Conservation (phyloP, 129 eudicot species). For the Flaveria robusta region DNA sequence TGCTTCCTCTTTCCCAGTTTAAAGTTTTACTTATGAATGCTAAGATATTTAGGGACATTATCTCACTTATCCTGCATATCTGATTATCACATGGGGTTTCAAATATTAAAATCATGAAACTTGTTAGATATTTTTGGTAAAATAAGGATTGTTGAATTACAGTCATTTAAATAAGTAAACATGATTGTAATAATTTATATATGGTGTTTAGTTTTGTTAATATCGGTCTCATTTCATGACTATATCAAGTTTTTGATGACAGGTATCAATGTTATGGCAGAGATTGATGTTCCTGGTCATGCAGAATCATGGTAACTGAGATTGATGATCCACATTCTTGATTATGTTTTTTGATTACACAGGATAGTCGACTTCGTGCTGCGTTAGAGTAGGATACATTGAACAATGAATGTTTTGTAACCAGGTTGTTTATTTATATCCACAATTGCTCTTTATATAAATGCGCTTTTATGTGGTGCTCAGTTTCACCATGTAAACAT, state of each 20-base stretch:
- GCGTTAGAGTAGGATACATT: neutral
- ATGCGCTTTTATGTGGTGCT: neutral
- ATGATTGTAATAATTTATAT: neutral
- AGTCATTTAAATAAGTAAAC: neutral
- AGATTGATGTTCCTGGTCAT: constrained; percentile 98
- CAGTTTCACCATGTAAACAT: neutral
- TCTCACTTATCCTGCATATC: neutral
- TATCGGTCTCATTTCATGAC: constrained; percentile 15
- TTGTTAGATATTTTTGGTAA: constrained; percentile 15
- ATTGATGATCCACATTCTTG: neutral
- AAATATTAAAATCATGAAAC: neutral
- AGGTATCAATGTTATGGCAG: constrained; percentile 98
- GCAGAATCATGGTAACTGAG: constrained; percentile 84
- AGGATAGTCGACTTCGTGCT: neutral
- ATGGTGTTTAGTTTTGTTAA: constrained; percentile 2
- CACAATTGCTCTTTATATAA: neutral
- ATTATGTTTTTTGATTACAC: neutral
- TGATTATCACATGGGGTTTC: constrained; percentile 8
- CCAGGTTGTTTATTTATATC: neutral
- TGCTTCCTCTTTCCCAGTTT: constrained; percentile 14
- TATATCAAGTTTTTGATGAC: constrained; percentile 24
- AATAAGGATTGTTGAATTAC: constrained; percentile 7
- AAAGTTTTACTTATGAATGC: neutral
- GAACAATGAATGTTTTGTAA: neutral
- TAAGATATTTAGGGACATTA: neutral